Evolutionary conservation across 176 grass and related monocot genomes (phyloP), one percentile per base, ranked within the genome.

Genomic region (Raddia distichophylla): DNA sequence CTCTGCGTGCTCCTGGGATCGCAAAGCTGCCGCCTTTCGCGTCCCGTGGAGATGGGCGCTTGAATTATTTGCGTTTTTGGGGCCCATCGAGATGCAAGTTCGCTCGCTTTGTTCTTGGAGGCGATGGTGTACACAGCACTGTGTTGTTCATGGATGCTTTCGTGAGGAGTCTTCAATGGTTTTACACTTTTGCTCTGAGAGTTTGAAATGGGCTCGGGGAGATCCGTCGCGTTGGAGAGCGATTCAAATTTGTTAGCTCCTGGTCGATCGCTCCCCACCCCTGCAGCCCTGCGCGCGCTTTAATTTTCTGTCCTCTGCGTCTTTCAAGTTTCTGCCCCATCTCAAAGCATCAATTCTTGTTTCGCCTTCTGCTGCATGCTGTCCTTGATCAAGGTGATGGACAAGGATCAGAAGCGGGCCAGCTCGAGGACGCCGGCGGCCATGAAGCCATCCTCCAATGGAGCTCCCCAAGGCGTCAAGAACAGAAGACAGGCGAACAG

Each of bases 231-330:
- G 61, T 80, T 79, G 7, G 64, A 69, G 63, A 81, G 49, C 82
- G 73, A 71, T 83, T 84, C 87, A 43, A 92, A 86, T 87, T 97
- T 12, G 84, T 89, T 92, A 88, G 51, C 60, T n/a, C 77, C 71
- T 54, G 48, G 65, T 86, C 78, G 75, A 15, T 59, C 7, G 53
- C 27, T 56, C 5, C 67, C 19, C 35, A 0, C 12, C 8, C 12
- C 18, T n/a, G 33, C 78, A 70, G 43, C 15, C 17, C 9, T 54
- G 10, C 46, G 37, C 47, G 53, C 56, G 62, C 13, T 32, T 87
- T 75, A 77, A 74, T 83, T 89, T 78, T 5, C 27, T 42, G 20
- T 71, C 68, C 49, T 73, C 17, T 57, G 71, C 60, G 54, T 70
- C 61, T 82, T 80, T 44, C 17, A 73, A 52, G 43, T 74, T 87